Conservation (phyloP, 2,329 filamentous ascomycete genomes). For the Chrysosphaeria jannelii region DNA sequence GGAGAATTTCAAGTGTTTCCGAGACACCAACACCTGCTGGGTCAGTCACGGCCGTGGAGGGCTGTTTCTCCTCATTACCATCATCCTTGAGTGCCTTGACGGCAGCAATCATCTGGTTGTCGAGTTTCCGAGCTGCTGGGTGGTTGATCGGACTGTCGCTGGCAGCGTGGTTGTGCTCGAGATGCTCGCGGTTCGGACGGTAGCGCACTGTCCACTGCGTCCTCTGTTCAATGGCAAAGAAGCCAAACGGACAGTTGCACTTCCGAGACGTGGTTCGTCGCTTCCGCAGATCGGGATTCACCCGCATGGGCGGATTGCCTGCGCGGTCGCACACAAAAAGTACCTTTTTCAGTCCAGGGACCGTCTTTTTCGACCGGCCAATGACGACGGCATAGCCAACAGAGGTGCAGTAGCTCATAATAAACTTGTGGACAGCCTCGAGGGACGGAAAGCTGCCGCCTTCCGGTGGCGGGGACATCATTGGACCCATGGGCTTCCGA, state of each 20-base stretch:
- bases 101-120: conserved; percentile 35
- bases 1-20: conserved; percentile 34
- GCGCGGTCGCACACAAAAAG: conserved; percentile 35
- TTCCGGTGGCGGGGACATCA: conserved; percentile 32
- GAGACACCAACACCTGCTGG: conserved; percentile 28
- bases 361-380: conserved; percentile 35
- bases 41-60: too few species aligned
- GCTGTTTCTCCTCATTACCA: too few species aligned
- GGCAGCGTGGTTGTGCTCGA: conserved; percentile 32
- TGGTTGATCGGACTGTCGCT: conserved; percentile 37
- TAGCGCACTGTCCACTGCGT: conserved; percentile 37
- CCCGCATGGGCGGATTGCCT: conserved; percentile 27
- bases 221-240: conserved; percentile 36
- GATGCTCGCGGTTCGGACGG: conserved; percentile 24
- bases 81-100: conserved; percentile 35
- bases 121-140: conserved; percentile 31
- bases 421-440: conserved; percentile 32
- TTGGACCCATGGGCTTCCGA: conserved; percentile 21
- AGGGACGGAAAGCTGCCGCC: conserved; percentile 32
- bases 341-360: conserved; percentile 35
- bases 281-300: conserved; percentile 32
- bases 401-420: conserved; percentile 32
- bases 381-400: conserved; percentile 40
- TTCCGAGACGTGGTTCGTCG: conserved; percentile 37
- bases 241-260: conserved; percentile 38